A percentile compares a stretch with the other conserved stretches of the same genome.
These are phyloP conservation scores for Prunus davidiana DNA, from an alignment of 306 rosid species.

Conservation along the genomic window DNA sequence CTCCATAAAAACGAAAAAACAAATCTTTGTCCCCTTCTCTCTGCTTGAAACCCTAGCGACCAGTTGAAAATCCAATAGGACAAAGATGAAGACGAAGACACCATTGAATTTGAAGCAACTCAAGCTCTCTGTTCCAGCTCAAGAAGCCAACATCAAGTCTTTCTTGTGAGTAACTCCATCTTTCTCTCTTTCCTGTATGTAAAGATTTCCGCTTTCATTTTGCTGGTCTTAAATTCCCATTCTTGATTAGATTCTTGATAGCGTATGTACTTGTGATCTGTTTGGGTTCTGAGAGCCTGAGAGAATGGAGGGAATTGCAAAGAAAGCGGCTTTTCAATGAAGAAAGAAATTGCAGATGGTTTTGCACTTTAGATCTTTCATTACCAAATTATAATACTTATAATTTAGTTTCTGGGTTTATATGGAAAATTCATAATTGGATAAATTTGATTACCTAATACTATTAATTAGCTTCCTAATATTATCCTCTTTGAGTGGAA, in stretches of 20 bases:
- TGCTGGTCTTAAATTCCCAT: background rate
- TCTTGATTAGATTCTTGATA: constrained; percentile 4
- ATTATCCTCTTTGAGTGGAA: background rate
- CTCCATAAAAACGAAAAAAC: background rate
- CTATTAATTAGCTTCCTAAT: constrained; percentile 6
- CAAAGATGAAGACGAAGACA: constrained; percentile 70
- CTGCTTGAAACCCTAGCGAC: constrained; percentile 12
- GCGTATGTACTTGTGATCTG: background rate
- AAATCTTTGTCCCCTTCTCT: constrained; percentile 12
- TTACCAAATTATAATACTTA: background rate
- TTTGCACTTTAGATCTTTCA: background rate
- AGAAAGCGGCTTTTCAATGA: background rate
- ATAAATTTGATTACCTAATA: background rate
- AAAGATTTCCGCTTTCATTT: constrained; percentile 18
- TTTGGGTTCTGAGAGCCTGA: background rate
- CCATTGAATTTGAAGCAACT: constrained; percentile 91
- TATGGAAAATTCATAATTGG: constrained; percentile 9
- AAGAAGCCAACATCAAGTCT: constrained; percentile 68
- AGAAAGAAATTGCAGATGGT: background rate
- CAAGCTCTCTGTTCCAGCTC: constrained; percentile 85
- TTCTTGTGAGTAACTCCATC: constrained; percentile 53
- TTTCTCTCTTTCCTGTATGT: background rate
- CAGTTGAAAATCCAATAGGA: background rate
- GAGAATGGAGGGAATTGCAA: background rate
- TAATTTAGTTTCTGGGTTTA: background rate